These are phyloP conservation scores for Caloboletus inedulis DNA, from an alignment of 1,284 basidiomycete species.

Conservation along the genomic window DNA sequence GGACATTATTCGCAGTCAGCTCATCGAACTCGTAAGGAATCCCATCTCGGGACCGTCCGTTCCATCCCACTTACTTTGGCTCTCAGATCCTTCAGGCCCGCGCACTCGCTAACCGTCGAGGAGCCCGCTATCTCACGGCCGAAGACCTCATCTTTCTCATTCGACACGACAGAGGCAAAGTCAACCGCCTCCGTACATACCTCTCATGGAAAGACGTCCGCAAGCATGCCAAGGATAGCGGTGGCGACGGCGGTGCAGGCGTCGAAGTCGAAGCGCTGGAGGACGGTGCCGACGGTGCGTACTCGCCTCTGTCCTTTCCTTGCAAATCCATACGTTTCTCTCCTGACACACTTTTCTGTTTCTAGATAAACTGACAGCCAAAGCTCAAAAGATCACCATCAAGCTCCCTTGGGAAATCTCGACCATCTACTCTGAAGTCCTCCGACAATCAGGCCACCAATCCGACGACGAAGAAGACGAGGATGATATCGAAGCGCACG, in stretches of 20 bases:
- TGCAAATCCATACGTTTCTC: not conserved
- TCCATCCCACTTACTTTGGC: not conserved
- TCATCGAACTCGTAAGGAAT: conserved; percentile 81
- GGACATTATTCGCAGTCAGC: conserved; percentile 91
- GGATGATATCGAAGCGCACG: conserved; percentile 94
- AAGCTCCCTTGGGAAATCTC: conserved; percentile 96
- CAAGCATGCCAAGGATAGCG: conserved; percentile 90
- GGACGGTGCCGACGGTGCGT: conserved; percentile 70
- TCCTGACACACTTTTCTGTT: not conserved
- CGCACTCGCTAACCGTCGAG: conserved; percentile 75
- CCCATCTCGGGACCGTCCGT: not conserved
- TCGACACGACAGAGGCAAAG: conserved; percentile 91
- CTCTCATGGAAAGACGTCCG: conserved; percentile 98
- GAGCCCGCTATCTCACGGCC: conserved; percentile 81
- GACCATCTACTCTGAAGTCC: conserved; percentile 86
- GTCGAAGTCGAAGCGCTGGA: conserved; percentile 78
- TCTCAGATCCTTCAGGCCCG: conserved; percentile 87
- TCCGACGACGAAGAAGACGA: conserved; percentile 95
- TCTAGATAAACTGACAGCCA: conserved; percentile 77
- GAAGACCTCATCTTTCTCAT: conserved; percentile 98
- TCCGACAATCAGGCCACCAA: conserved; percentile 67
- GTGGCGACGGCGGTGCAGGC: conserved; percentile 72
- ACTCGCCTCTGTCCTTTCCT: not conserved
- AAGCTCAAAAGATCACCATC: conserved; percentile 91
- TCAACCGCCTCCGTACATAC: conserved; percentile 90